Base-by-base conservation (phyloP, 2,329 filamentous ascomycete species). In the Claviceps digitariae region DNA sequence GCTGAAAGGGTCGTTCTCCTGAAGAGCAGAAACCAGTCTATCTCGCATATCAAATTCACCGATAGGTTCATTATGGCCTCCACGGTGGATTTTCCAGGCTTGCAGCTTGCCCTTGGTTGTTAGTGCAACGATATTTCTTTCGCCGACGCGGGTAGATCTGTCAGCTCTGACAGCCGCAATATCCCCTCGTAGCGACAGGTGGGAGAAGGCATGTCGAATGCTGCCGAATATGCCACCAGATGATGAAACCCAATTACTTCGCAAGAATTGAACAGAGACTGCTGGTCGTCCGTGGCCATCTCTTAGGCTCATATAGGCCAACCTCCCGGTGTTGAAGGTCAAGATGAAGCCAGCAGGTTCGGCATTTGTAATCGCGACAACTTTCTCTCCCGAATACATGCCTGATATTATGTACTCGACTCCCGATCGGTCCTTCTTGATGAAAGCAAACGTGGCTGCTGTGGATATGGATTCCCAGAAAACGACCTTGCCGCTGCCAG, bases 381-480 rank as follows among this genome's bases (percentile, higher is more conserved):
- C 83, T 50, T 77, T 78, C 67, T 98, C 93, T 47, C 87, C 85
- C 0, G 84, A 86, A 52, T 84, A 81, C 69, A 96, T 77, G 56
- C 86, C 85, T 2, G 80, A 75, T 57, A 95, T 81, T 2, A 73
- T 73, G 47, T 87, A 82, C 62, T 94, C 88, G 17, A 95, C 81
- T 17, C 87, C 87, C 58, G 83, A 84, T 58, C 86, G 83, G 62
- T 87, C 86, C 64, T 94, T 86, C 58, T 86, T 84, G 62, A 91
- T 87, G 43, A 94, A 80, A 57, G 87, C 87, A 53, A 94, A 77
- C 1, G 88, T 89, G 41, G 90, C 87, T 10, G 89, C 90, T 66
- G 83, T 90, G 53, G 91, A 90, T 57, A 97, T 87, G 41, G 89
- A 94, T 66, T 97, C 93, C 90, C 93, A 97, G 67, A 93, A 97